Base-by-base conservation (phyloP, 2,329 filamentous ascomycete species). In the Amylocarpus encephaloides region DNA sequence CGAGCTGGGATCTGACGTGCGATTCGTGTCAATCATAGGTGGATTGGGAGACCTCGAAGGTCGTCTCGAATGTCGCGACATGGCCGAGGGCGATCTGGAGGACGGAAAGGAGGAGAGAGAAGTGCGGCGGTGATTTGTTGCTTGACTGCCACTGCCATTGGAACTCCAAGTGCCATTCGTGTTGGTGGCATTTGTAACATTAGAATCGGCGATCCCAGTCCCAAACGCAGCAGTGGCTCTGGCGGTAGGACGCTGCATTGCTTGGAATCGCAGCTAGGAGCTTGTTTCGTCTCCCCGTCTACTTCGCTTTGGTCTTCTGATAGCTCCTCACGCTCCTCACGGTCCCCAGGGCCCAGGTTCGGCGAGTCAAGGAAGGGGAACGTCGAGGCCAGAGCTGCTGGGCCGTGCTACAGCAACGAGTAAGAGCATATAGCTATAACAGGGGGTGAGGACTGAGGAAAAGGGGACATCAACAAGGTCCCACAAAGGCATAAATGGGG, bases 71-170 rank as follows among this genome's bases (percentile, higher is more conserved):
- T 66, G 59, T 72, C 59, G 55, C 49, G 78, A 81, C 72, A 80
- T 77, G 62, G 79, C 73, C 49, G 79, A 82, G 45, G 74, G 71
- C 42, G 78, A 77, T 51, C 78, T 73, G 45, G 80, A 79, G 18
- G 80, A 75, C 15, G 72, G 70, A 62, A 84, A 80, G 38, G 82
- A 85, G 22, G 81, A 79, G 43, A 85, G 70, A n/a, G 83, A 86
- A 38, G 77, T 74, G 61, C 75, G 71, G 51, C 72, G 70, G 59
- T 56, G 48, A 43, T 48, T 42, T 19, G 33, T 49, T 40, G 50
- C 50, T 26, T 26, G 22, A 49, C 58, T 66, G 33, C 58, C 61
- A 47, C 58, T 67, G 39, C 59, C 61, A 59, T 67, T 65, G 44
- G 64, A 65, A 48, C 53, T 57, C 30, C 49, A 30, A 33, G 66